A percentile compares a stretch with the other conserved stretches of the same genome.
These are phyloP conservation scores for Aspergillus chevalieri DNA, from an alignment of 2,329 filamentous ascomycete species.

Conservation along the genomic window DNA sequence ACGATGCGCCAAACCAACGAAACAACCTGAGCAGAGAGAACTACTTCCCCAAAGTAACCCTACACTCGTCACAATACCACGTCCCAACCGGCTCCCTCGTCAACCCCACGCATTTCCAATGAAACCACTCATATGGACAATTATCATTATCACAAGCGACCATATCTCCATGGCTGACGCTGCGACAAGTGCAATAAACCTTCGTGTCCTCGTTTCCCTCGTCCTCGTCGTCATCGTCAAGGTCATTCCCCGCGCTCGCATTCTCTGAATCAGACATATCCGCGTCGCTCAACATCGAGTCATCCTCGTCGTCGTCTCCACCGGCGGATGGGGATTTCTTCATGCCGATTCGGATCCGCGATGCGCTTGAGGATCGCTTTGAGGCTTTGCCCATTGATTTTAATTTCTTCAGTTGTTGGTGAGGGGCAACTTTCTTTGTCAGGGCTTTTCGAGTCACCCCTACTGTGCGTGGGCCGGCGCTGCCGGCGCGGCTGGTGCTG, in stretches of 20 bases:
- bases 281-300: slow-evolving; percentile 48
- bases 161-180: slow-evolving; percentile 62
- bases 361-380: slow-evolving; percentile 39
- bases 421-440: slow-evolving; percentile 52
- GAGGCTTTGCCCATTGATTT: slow-evolving; percentile 34
- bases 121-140: slow-evolving; percentile 62
- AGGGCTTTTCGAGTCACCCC: slow-evolving; percentile 39
- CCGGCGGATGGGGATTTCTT: slow-evolving; percentile 40
- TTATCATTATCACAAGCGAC: slow-evolving; percentile 61
- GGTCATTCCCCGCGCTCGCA: slow-evolving; percentile 24
- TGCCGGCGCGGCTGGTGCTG: slow-evolving; percentile 50
- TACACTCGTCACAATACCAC: slow-evolving; percentile 53
- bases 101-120: slow-evolving; percentile 58
- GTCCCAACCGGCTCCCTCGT: slow-evolving; percentile 54
- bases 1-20: neutral
- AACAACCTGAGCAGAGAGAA: slow-evolving; percentile 1
- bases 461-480: slow-evolving; percentile 48
- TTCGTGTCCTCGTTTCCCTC: slow-evolving; percentile 54
- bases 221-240: slow-evolving; percentile 43
- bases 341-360: slow-evolving; percentile 26
- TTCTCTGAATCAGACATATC: slow-evolving; percentile 45
- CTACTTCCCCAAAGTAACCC: slow-evolving; percentile 35
- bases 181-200: slow-evolving; percentile 61
- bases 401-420: slow-evolving; percentile 43
- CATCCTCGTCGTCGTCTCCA: slow-evolving; percentile 46